Evolutionary conservation across 441 rosid species (phyloP), one percentile per base, ranked within the genome.

Genomic region (Capsella rubella): DNA sequence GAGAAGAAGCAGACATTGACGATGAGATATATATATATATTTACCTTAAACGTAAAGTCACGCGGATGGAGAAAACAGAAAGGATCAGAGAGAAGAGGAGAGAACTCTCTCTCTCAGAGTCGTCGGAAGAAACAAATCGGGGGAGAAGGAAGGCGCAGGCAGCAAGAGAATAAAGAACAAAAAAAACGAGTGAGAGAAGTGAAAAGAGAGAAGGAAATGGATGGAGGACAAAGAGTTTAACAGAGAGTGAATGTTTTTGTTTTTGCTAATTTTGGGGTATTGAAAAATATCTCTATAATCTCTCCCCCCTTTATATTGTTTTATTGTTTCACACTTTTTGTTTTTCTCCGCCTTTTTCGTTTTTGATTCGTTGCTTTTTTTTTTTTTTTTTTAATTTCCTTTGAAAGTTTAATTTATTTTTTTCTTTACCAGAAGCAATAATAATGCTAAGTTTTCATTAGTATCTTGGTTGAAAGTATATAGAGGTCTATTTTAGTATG

Each of bases 201-300:
- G 69, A 51, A 59, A 72, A 66, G 25, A 16, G 55, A 32, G 39
- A 58, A 25, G 60, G 71, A 84, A 10, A 16, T 63, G 79, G 74
- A 81, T 80, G 82, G 82, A 77, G 71, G 77, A 59, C 65, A 52
- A 56, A 67, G 71, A 65, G 69, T 53, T 37, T 53, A 32, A 35
- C 67, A 62, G 68, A 55, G 64, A 6, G 25, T 62, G 70, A 43
- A 34, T 57, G 76, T 25, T 58, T 64, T 57, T 50, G 25, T 70
- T 57, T 35, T 39, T 70, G 10, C 80, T 71, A 76, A 55, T 69
- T 71, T 71, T 71, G 65, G 65, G 73, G 73, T 56, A 25, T 18
- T 77, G 39, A 58, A 31, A 32, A 6, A 57, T 47, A 46, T 77
- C 73, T 58, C 65, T 16, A 65, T 69, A 67, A 42, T 5, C 10